phyloP scores from a whole-genome alignment of 2,329 filamentous ascomycete species.

The Westerdykella sp. region DNA sequence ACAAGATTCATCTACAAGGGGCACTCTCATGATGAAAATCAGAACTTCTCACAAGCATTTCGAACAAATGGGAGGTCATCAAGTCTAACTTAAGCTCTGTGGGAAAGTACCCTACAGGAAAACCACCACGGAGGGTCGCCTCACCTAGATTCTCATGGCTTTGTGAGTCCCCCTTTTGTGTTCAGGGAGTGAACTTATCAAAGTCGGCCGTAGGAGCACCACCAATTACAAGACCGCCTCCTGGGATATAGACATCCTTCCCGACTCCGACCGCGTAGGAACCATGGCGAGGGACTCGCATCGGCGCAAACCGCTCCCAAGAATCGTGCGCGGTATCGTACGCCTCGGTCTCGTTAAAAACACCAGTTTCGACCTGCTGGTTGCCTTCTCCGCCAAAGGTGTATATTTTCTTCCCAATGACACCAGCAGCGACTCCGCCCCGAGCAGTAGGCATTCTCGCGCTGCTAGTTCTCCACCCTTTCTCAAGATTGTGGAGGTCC shows the following conservation, averaged over 20 bases:
- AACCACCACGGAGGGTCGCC: no score
- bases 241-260: slow-evolving; percentile 19
- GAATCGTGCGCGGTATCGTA: slow-evolving; percentile 14
- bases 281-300: slow-evolving; percentile 23
- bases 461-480: slow-evolving; percentile 13
- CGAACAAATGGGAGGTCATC: no score
- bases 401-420: slow-evolving; percentile 17
- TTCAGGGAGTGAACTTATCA: slow-evolving; percentile 12
- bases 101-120: no score
- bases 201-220: slow-evolving; percentile 12
- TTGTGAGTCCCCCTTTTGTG: no score
- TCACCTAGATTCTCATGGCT: no score
- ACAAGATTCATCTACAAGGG: no score
- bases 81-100: no score
- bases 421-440: slow-evolving; percentile 16
- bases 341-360: slow-evolving; percentile 17
- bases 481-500: slow-evolving; percentile 15
- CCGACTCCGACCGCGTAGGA: slow-evolving; percentile 18
- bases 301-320: slow-evolving; percentile 14
- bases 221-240: slow-evolving; percentile 15
- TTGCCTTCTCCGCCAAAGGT: slow-evolving; percentile 26
- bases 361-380: slow-evolving; percentile 6
- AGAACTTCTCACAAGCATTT: no score
- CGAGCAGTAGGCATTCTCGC: slow-evolving; percentile 20
- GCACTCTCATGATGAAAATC: no score